A percentile compares a stretch with the other conserved stretches of the same genome.
Conservation (phyloP, 306 rosid species). For the Prunus padus region DNA sequence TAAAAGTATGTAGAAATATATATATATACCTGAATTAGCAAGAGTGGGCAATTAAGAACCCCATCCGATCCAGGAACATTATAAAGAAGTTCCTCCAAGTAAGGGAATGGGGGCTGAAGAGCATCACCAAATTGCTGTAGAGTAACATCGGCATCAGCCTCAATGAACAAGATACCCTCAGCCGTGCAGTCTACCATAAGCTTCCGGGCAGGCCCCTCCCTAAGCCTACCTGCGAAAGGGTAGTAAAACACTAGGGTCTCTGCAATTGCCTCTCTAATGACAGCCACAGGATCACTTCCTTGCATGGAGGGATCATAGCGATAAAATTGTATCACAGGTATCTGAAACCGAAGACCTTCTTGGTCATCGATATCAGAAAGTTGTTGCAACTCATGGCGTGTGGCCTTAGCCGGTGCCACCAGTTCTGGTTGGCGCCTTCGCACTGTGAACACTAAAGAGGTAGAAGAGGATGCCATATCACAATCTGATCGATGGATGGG, state of each 20-base stretch:
- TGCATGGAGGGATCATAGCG: constrained; percentile 27
- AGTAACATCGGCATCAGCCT: constrained; percentile 46
- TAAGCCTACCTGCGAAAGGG: constrained; percentile 42
- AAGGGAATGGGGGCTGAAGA: constrained; percentile 42
- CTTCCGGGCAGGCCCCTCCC: constrained; percentile 35
- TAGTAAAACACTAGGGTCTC: constrained; percentile 38
- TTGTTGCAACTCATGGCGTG: constrained; percentile 30
- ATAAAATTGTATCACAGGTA: constrained; percentile 38
- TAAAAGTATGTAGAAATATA: no score
- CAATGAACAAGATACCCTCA: constrained; percentile 44
- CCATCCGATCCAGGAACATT: constrained; percentile 39
- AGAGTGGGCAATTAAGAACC: constrained; percentile 30
- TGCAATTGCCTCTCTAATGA: constrained; percentile 36
- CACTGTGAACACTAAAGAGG: constrained; percentile 28
- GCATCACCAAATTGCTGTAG: constrained; percentile 33
- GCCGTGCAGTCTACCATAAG: constrained; percentile 46
- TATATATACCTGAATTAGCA: constrained; percentile 37
- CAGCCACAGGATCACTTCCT: constrained; percentile 32
- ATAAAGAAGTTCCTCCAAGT: constrained; percentile 37
- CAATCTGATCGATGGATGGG: background rate
- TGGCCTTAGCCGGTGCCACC: constrained; percentile 32
- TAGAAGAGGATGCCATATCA: background rate
- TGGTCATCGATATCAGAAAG: constrained; percentile 47
- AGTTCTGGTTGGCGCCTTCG: constrained; percentile 24
- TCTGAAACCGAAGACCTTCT: constrained; percentile 40